A percentile compares a stretch with the other conserved stretches of the same genome.
These are phyloP conservation scores for Vitis riparia DNA, from an alignment of 164 flowering plant genomes.

Conservation along the genomic window DNA sequence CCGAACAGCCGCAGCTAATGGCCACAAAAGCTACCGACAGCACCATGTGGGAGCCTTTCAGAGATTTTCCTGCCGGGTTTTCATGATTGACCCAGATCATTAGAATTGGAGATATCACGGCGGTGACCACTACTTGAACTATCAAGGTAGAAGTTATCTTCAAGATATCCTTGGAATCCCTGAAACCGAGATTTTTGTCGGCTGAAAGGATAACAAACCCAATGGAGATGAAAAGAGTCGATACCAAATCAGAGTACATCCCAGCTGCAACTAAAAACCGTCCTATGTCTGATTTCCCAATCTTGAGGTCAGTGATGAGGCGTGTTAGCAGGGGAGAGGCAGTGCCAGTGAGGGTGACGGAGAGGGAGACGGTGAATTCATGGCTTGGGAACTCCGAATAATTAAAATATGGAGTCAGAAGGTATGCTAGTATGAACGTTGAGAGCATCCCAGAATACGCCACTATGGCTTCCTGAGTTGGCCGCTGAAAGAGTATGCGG, in stretches of 20 bases:
- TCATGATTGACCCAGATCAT: slow-evolving; percentile 55
- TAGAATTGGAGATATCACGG: slow-evolving; percentile 34
- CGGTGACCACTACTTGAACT: slow-evolving; percentile 32
- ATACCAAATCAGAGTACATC: slow-evolving; percentile 51
- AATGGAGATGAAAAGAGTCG: slow-evolving; percentile 40
- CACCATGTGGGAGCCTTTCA: slow-evolving; percentile 60
- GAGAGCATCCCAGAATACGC: slow-evolving; percentile 47
- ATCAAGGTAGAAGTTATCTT: slow-evolving; percentile 10
- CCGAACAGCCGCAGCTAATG: slow-evolving; percentile 25
- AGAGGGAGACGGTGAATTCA: slow-evolving; percentile 18
- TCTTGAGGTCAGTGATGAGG: slow-evolving; percentile 60
- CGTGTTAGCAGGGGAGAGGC: slow-evolving; percentile 67
- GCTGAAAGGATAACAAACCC: slow-evolving; percentile 13
- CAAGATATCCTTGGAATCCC: background rate
- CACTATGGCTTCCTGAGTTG: slow-evolving; percentile 42
- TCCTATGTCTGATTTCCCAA: slow-evolving; percentile 74
- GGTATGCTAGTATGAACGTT: slow-evolving; percentile 35
- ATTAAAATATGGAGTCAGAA: slow-evolving; percentile 23
- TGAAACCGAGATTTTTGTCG: no score
- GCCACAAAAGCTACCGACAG: slow-evolving; percentile 43
- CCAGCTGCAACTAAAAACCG: slow-evolving; percentile 51
- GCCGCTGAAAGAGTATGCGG: slow-evolving; percentile 26
- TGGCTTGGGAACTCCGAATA: background rate
- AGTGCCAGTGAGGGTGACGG: slow-evolving; percentile 37
- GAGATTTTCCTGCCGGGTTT: slow-evolving; percentile 64